Evolutionary conservation across 345 rosid species (phyloP), one percentile per base, ranked within the genome.

Genomic region (Anastatica hierochuntica): DNA sequence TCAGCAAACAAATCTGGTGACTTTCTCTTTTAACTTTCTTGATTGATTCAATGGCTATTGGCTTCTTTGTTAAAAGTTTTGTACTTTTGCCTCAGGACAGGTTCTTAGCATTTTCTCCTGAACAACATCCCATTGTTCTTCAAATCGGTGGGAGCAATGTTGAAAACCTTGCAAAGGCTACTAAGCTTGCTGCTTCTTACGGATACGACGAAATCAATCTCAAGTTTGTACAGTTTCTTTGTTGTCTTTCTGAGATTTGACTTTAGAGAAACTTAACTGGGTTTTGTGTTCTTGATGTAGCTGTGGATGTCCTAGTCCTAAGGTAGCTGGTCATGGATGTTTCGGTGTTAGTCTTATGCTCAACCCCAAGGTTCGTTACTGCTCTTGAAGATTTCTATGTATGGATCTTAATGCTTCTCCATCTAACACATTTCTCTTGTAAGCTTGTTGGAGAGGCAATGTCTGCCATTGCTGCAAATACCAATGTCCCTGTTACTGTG

Each of bases 271-370:
- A 37, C 37, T 42, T 37, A n/a, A 29, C n/a, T 40, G 10, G 12
- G 2, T 5, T 51, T 7, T 24, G 4, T 49, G 26, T 23, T 44
- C 34, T 71, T 23, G 48, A 66, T 17, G 15, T 60, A 92, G 96
- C 62, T 88, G 98, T 60, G 96, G 98, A 2, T 92, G 98, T 58
- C 98, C 95, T 26, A 92, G 98, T 76, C 95, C 95, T 42, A 88
- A 34, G 71, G 98, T 92, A 24, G 96, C 98, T 37, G 95, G 90
- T 21, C 90, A 88, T 74, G 97, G 98, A 7, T 83, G 98, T 72
- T 92, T 92, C 73, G 98, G 98, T 63, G 98, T 73, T 57, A 60
- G 85, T 64, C 97, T 92, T 74, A 92, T 88, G 98, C 95, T 85
- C 69, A 85, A 92, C 62, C 94, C 96, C 51, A 72, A 90, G 96